Evolutionary conservation across 1,284 basidiomycete species (phyloP), one percentile per base, ranked within the genome.

Genomic region (Moesziomyces aphidis): DNA sequence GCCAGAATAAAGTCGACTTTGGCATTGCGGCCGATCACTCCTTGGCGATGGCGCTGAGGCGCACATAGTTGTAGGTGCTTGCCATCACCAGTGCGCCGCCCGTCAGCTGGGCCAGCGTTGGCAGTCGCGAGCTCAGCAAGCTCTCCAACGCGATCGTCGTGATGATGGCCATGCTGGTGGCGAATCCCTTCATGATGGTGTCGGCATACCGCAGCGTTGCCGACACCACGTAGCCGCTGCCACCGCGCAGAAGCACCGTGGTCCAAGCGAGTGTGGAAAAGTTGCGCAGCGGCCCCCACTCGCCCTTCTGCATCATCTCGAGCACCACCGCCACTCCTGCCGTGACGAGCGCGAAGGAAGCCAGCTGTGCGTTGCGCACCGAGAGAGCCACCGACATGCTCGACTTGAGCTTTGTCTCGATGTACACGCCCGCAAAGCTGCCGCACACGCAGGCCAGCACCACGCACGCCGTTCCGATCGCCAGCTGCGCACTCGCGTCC

Each of bases 161-260:
- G 47, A 62, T 62, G 47, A 73, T 73, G 17, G 70, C 70, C 19
- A 73, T 39, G 47, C 70, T 67, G 7, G 70, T 73, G 0, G 70
- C 70, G 42, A 73, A 73, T 0, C 70, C 70, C 51, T 73, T 73
- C 63, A 67, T 63, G 43, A 73, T 73, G 2, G 70, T 63, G 26
- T 73, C 70, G 15, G 70, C 70, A 42, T 73, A 73, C 43, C 70
- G 63, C 24, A 73, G 50, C 9, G 70, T 73, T 0, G 60, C 60
- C 5, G 70, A 73, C 0, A 67, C 64, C 13, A 73, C 60, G 22
- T 73, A 73, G 24, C 70, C 70, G 31, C 42, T 56, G 2, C 43
- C 59, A 19, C 55, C 70, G 13, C 64, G 63, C 5, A 73, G 50
- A 4, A 73, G 15, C 39, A 73, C 64, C 5, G 70, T 63, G 4